phyloP scores from a whole-genome alignment of 108 stramenopile species.

The Cyclotella choctawhatcheeana region DNA sequence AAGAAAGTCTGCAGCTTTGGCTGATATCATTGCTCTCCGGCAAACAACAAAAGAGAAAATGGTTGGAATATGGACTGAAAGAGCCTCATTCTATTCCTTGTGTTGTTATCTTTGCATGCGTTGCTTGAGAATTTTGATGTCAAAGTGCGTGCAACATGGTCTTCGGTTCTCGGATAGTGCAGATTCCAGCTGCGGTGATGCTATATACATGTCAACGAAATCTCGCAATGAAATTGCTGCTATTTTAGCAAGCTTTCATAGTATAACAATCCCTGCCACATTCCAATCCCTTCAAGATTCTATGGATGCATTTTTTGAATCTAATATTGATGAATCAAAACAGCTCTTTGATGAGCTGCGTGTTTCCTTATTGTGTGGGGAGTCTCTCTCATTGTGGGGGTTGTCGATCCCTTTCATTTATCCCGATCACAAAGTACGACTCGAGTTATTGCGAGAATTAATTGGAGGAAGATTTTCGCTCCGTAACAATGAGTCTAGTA shows the following conservation, averaged over 20 bases:
- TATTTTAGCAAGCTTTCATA: constrained; percentile 37
- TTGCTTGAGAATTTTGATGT: constrained; percentile 61
- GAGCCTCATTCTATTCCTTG: constrained; percentile 64
- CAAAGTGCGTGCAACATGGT: constrained; percentile 35
- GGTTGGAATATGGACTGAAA: constrained; percentile 60
- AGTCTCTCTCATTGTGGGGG: constrained; percentile 69
- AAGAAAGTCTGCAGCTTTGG: constrained; percentile 87
- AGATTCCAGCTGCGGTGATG: constrained; percentile 1
- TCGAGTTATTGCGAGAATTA: constrained; percentile 47
- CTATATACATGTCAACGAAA: constrained; percentile 28
- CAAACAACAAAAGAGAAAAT: constrained; percentile 53
- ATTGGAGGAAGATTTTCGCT: constrained; percentile 5
- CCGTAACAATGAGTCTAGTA: constrained; percentile 17
- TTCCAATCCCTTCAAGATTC: constrained; percentile 26
- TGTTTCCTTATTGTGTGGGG: constrained; percentile 52
- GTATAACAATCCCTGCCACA: constrained; percentile 19
- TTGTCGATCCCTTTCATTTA: constrained; percentile 64
- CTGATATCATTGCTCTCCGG: constrained; percentile 69
- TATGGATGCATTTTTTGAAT: constrained; percentile 13
- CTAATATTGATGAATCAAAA: constrained; percentile 16
- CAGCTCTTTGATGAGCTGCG: constrained; percentile 50
- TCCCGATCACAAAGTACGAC: constrained; percentile 51
- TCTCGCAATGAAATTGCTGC: constrained; percentile 25
- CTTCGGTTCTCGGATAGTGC: constrained; percentile 10
- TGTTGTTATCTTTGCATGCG: constrained; percentile 50